A percentile compares a stretch with the other conserved stretches of the same genome.
These are phyloP conservation scores for Prasinococcaceae sp. DNA, from an alignment of 139 green algal genomes.

Conservation along the genomic window DNA sequence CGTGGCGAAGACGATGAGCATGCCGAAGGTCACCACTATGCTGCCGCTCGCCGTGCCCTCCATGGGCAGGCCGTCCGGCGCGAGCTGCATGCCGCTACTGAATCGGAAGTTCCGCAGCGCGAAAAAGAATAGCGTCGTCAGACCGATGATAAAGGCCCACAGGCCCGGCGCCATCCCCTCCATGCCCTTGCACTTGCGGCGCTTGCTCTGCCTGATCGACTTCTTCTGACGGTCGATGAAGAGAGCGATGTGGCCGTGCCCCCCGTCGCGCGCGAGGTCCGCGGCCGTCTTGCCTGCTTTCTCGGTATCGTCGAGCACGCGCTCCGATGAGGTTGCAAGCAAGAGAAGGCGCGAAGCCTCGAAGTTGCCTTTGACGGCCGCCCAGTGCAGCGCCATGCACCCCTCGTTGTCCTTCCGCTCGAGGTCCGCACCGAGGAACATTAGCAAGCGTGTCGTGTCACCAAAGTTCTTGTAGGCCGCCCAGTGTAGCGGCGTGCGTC, in stretches of 20 bases:
- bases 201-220: too few relatives aligned
- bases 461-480: conserved; percentile 46
- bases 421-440: conserved; percentile 60
- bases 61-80: too few relatives aligned
- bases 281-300: conserved; percentile 55
- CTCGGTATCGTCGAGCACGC: background rate
- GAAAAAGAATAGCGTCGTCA: too few relatives aligned
- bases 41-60: too few relatives aligned
- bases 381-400: conserved; percentile 92
- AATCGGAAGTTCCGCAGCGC: too few relatives aligned
- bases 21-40: too few relatives aligned
- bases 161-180: too few relatives aligned
- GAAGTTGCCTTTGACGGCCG: conserved; percentile 77
- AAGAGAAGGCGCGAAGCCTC: conserved; percentile 80
- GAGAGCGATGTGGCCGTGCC: conserved; percentile 62
- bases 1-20: too few relatives aligned
- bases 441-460: conserved; percentile 72
- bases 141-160: too few relatives aligned
- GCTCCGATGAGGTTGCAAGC: conserved; percentile 31
- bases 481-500: conserved; percentile 41
- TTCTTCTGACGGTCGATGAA: conserved; percentile 15
- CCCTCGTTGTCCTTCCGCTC: conserved; percentile 53
- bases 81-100: too few relatives aligned
- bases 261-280: conserved; percentile 82
- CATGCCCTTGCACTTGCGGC: too few relatives aligned